Conservation (phyloP, 495 filamentous ascomycete genomes). For the Aspergillus kassunensis region DNA sequence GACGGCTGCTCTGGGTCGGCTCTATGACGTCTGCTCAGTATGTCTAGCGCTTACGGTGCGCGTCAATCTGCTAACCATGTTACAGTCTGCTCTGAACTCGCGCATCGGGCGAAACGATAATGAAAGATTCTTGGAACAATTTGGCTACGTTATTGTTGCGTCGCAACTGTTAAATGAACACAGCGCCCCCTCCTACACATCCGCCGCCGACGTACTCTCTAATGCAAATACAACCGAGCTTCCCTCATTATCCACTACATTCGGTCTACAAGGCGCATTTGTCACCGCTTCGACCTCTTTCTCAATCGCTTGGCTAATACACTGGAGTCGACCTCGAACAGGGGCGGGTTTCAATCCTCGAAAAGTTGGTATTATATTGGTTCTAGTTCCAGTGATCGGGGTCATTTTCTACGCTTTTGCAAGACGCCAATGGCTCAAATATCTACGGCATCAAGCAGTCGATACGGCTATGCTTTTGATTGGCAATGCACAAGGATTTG, state of each 20-base stretch:
- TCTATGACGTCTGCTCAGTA: slow-evolving; percentile 61
- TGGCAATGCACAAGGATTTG: slow-evolving; percentile 73
- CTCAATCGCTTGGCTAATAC: slow-evolving; percentile 65
- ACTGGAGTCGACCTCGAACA: slow-evolving; percentile 53
- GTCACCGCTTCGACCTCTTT: slow-evolving; percentile 58
- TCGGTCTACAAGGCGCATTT: slow-evolving; percentile 47
- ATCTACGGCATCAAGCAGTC: slow-evolving; percentile 72
- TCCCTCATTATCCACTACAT: slow-evolving; percentile 40
- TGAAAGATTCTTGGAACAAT: slow-evolving; percentile 85
- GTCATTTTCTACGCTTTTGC: slow-evolving; percentile 65
- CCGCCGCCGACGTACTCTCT: slow-evolving; percentile 38
- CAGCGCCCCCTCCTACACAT: slow-evolving; percentile 45
- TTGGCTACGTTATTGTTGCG: slow-evolving; percentile 91
- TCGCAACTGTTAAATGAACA: slow-evolving; percentile 82
- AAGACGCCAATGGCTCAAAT: slow-evolving; percentile 79
- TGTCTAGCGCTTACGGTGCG: slow-evolving; percentile 16
- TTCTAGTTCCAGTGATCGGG: slow-evolving; percentile 52
- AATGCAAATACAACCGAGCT: slow-evolving; percentile 30
- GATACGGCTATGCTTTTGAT: slow-evolving; percentile 70
- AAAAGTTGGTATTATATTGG: slow-evolving; percentile 55
- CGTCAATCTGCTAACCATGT: slow-evolving; percentile 11
- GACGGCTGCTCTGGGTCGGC: slow-evolving; percentile 41
- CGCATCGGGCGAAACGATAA: slow-evolving; percentile 79
- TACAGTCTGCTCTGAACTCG: slow-evolving; percentile 56
- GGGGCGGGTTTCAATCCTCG: slow-evolving; percentile 33